Evolutionary conservation across 2,329 filamentous ascomycete genomes (phyloP).

Genomic region (Mycosphaerella sp.): DNA sequence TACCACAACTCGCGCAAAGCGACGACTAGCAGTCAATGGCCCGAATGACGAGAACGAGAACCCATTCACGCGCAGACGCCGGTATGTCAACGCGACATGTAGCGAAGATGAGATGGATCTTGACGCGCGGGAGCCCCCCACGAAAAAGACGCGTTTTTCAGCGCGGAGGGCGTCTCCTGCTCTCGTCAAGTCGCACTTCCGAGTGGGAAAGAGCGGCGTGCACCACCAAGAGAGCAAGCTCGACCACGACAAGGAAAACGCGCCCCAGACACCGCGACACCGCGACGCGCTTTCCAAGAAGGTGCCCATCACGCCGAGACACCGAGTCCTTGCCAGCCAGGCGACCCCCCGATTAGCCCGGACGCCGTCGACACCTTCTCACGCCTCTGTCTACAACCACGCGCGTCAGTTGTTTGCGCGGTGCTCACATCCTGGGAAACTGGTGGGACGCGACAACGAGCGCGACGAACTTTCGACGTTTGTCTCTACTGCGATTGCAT

Average conservation of each 20-base stretch:
- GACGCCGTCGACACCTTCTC: constrained; percentile 63
- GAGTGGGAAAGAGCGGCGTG: constrained; percentile 36
- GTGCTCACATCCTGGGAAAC: constrained; percentile 64
- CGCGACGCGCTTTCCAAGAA: constrained; percentile 68
- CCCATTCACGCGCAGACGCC: constrained; percentile 42
- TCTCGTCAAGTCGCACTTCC: constrained; percentile 44
- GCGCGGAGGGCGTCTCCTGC: constrained; percentile 40
- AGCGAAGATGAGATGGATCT: constrained; percentile 37
- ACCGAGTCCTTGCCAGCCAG: constrained; percentile 72
- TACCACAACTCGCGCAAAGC: constrained; percentile 37
- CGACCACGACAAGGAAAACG: constrained; percentile 21
- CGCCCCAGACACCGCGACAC: constrained; percentile 69
- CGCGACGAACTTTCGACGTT: constrained; percentile 62
- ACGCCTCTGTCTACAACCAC: constrained; percentile 72
- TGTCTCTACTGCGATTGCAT: constrained; percentile 56
- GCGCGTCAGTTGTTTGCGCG: constrained; percentile 83
- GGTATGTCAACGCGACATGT: constrained; percentile 45
- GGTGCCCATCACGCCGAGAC: constrained; percentile 71
- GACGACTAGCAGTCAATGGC: constrained; percentile 41
- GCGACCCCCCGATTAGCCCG: constrained; percentile 73
- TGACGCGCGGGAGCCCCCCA: constrained; percentile 30
- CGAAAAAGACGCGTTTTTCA: constrained; percentile 33
- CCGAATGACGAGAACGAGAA: constrained; percentile 65
- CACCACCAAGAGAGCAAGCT: constrained; percentile 38
- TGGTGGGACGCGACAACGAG: constrained; percentile 71